Conservation (phyloP, 192 early-diverging fungal genomes). For the Gonapodya prolifera region DNA sequence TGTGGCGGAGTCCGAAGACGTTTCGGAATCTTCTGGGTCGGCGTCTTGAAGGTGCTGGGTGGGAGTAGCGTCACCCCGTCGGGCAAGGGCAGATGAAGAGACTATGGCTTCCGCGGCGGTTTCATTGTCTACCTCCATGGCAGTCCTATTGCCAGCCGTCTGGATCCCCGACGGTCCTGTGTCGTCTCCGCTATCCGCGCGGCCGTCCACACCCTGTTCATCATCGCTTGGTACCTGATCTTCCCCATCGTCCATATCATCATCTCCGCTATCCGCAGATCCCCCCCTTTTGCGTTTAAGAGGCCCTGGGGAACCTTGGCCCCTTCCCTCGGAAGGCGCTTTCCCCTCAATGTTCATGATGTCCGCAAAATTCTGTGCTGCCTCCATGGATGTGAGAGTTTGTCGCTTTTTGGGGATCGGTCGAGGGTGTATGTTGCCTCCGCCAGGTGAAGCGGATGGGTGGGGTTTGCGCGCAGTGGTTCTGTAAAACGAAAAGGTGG, state of each 20-base stretch:
- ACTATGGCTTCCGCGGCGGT: not conserved
- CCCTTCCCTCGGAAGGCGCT: not conserved
- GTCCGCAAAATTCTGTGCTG: constrained; percentile 7
- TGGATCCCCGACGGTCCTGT: not conserved
- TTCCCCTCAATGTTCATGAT: constrained; percentile 7
- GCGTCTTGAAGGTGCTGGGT: not conserved
- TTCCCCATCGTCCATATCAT: not conserved
- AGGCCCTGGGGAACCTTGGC: not conserved
- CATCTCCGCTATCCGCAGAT: not conserved
- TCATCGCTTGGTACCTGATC: not conserved
- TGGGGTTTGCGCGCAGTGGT: not conserved
- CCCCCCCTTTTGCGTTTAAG: not conserved
- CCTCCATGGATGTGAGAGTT: constrained; percentile 7
- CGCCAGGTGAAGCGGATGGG: not conserved
- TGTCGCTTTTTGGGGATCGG: constrained; percentile 6
- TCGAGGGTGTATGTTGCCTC: not conserved
- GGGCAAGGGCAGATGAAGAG: not conserved
- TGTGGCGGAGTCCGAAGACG: not conserved
- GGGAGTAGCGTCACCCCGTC: not conserved
- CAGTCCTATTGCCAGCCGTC: not conserved
- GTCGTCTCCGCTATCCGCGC: not conserved
- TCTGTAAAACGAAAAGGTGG: too few relatives aligned
- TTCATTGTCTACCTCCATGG: not conserved
- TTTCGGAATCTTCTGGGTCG: not conserved
- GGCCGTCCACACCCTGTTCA: not conserved